Conservation (phyloP, 495 filamentous ascomycete genomes). For the Aspergillus carlsbadensis region DNA sequence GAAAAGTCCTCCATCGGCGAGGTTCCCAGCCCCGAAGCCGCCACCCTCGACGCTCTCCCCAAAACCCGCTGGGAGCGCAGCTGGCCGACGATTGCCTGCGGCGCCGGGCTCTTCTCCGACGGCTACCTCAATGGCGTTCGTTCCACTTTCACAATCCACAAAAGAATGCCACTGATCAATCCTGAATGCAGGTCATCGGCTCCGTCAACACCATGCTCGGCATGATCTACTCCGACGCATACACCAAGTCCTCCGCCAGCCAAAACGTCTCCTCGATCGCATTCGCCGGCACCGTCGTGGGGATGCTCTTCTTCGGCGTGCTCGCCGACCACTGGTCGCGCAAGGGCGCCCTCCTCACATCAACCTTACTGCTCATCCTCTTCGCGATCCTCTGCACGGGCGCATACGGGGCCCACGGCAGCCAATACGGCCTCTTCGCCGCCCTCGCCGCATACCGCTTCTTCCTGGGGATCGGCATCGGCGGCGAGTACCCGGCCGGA, state of each 20-base stretch:
- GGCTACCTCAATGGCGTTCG: constrained; percentile 81
- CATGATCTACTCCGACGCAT: constrained; percentile 61
- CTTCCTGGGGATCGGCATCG: constrained; percentile 65
- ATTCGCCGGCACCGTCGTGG: constrained; percentile 86
- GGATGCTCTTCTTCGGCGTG: constrained; percentile 80
- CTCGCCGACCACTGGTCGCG: constrained; percentile 80
- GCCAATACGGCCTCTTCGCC: constrained; percentile 66
- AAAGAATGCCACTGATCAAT: neutral
- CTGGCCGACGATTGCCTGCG: constrained; percentile 76
- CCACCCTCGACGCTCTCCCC: constrained; percentile 36
- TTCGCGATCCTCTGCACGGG: constrained; percentile 79
- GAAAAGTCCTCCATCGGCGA: constrained; percentile 1
- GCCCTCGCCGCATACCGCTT: constrained; percentile 86
- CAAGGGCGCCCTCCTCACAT: constrained; percentile 75
- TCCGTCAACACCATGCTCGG: constrained; percentile 71
- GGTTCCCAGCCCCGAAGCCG: constrained; percentile 13
- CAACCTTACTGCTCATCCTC: constrained; percentile 77
- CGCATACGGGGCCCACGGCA: constrained; percentile 67
- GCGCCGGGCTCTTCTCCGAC: constrained; percentile 86
- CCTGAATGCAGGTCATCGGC: constrained; percentile 68
- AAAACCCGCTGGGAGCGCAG: constrained; percentile 59
- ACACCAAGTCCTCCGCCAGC: constrained; percentile 62
- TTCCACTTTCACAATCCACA: neutral
- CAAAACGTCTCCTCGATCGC: constrained; percentile 74
- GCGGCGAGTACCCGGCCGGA: constrained; percentile 87